A percentile compares a stretch with the other conserved stretches of the same genome.
Evolutionary conservation across 2,329 filamentous ascomycete species (phyloP).

Genomic region (Hypoxylon sp.): DNA sequence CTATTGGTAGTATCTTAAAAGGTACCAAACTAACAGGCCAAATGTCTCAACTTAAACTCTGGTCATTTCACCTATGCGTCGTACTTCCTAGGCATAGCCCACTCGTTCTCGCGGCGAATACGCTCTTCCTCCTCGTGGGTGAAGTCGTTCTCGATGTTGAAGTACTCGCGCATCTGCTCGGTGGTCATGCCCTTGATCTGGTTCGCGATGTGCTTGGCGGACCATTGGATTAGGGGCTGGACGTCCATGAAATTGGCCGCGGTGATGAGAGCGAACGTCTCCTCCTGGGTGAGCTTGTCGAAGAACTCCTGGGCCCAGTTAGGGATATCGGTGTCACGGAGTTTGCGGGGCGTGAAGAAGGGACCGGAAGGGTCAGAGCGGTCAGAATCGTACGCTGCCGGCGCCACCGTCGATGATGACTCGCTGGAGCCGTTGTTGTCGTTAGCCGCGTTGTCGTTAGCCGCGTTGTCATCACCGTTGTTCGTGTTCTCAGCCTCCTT

Average conservation of each 20-base stretch:
- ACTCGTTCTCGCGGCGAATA: slow-evolving; percentile 88
- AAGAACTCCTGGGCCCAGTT: slow-evolving; percentile 14
- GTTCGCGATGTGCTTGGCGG: slow-evolving; percentile 97
- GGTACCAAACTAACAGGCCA: neutral
- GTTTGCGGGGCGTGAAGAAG: too few species aligned
- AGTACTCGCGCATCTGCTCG: slow-evolving; percentile 97
- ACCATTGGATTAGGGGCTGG: slow-evolving; percentile 93
- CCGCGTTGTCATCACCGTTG: too few species aligned
- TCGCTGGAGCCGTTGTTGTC: neutral
- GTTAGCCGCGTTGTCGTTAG: too few species aligned
- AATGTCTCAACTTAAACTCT: neutral
- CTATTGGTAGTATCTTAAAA: neutral
- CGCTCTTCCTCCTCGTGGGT: slow-evolving; percentile 97
- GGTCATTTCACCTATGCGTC: neutral
- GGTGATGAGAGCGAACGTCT: slow-evolving; percentile 98
- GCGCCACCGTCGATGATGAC: too few species aligned
- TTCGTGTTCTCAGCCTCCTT: neutral
- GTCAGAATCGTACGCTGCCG: too few species aligned
- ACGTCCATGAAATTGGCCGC: slow-evolving; percentile 98
- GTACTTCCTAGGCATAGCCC: slow-evolving; percentile 65
- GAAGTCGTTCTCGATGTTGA: slow-evolving; percentile 99
- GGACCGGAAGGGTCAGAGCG: neutral
- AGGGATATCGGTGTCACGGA: neutral
- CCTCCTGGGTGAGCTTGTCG: slow-evolving; percentile 67
- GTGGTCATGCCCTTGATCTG: slow-evolving; percentile 99